Conservation (phyloP, 2,329 filamentous ascomycete species). For the Hypoxylon sp. region DNA sequence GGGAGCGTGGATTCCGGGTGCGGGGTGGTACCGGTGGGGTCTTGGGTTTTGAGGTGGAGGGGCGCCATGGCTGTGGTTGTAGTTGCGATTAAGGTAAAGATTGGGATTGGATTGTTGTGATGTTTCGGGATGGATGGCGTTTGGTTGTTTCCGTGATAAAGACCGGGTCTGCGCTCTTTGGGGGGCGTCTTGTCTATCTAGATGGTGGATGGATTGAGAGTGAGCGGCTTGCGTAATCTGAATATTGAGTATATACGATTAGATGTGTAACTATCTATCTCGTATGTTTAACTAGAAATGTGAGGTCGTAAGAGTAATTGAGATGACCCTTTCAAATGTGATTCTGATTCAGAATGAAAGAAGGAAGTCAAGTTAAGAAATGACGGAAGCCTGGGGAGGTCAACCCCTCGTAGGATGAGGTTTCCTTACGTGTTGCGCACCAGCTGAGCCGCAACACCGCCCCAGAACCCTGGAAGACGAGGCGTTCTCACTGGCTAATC, state of each 20-base stretch:
- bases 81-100: background rate
- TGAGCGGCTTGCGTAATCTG: background rate
- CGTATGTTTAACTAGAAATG: background rate
- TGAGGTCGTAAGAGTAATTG: background rate
- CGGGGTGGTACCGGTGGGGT: background rate
- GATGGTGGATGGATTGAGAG: background rate
- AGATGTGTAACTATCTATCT: background rate
- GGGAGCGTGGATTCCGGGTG: background rate
- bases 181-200: background rate
- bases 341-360: background rate
- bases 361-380: background rate
- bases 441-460: constrained; percentile 29
- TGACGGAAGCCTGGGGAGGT: background rate
- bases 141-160: background rate
- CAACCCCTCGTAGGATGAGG: constrained; percentile 12
- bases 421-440: constrained; percentile 9
- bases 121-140: background rate
- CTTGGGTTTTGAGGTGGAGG: background rate
- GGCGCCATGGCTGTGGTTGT: background rate
- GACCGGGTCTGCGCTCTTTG: background rate
- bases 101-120: background rate
- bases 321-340: background rate
- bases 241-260: background rate
- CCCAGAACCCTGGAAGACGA: background rate
- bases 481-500: constrained; percentile 11